Conservation (phyloP, 371 early-diverging fungal genomes). For the Cokeromyces recurvatus region DNA sequence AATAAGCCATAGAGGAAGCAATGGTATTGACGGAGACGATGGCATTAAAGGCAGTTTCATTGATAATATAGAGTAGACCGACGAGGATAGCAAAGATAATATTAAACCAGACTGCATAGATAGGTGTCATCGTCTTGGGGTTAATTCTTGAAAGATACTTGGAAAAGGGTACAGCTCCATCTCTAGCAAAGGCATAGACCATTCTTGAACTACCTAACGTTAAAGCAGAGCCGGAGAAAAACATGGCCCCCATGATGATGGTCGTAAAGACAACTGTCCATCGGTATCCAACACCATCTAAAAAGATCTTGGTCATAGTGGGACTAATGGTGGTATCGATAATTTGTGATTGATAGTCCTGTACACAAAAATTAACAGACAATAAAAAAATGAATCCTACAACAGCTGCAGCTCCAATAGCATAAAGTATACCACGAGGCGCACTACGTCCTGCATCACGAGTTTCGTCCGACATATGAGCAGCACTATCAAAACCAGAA, state of each 20-base stretch:
- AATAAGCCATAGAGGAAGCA: slow-evolving; percentile 62
- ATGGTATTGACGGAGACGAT: slow-evolving; percentile 62
- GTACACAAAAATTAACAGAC: slow-evolving; percentile 37
- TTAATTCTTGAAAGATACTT: slow-evolving; percentile 42
- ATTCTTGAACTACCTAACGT: slow-evolving; percentile 58
- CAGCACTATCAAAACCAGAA: slow-evolving; percentile 71
- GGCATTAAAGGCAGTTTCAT: slow-evolving; percentile 47
- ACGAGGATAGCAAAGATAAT: slow-evolving; percentile 25
- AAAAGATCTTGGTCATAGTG: slow-evolving; percentile 48
- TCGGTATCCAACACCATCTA: slow-evolving; percentile 56
- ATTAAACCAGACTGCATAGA: slow-evolving; percentile 31
- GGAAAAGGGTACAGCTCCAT: slow-evolving; percentile 61
- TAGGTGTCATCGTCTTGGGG: slow-evolving; percentile 23
- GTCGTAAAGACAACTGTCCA: slow-evolving; percentile 46
- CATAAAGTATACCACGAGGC: slow-evolving; percentile 60
- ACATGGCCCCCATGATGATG: slow-evolving; percentile 52
- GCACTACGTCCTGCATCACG: slow-evolving; percentile 58
- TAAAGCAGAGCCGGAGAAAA: slow-evolving; percentile 50
- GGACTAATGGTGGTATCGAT: slow-evolving; percentile 40
- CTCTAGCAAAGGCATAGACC: slow-evolving; percentile 74
- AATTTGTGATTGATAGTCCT: slow-evolving; percentile 37
- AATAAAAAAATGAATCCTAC: slow-evolving; percentile 40
- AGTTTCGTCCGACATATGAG: slow-evolving; percentile 78
- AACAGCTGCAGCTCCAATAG: slow-evolving; percentile 40
- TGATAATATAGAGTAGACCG: slow-evolving; percentile 37